Percentiles rank a stretch among this genome's conserved stretches.
phyloP scores from a whole-genome alignment of 2,329 filamentous ascomycete genomes.

The Lecanicillium sp. region DNA sequence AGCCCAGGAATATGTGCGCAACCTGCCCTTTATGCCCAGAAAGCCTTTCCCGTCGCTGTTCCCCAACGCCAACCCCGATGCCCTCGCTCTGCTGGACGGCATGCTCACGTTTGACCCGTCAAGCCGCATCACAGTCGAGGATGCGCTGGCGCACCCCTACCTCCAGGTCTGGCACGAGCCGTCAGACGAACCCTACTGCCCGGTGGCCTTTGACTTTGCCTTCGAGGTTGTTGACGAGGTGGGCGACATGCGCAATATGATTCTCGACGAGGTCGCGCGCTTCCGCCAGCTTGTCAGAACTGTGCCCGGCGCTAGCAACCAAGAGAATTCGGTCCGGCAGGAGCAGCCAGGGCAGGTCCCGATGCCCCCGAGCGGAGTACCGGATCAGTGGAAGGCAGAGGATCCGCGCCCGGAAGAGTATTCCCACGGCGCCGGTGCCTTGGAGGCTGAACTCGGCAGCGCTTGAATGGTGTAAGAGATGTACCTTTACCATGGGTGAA shows the following conservation, averaged over 20 bases:
- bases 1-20: slow-evolving; percentile 96
- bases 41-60: slow-evolving; percentile 83
- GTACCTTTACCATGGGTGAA: too few species aligned
- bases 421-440: too few species aligned
- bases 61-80: slow-evolving; percentile 90
- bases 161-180: slow-evolving; percentile 98
- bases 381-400: too few species aligned
- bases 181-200: slow-evolving; percentile 89
- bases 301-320: slow-evolving; percentile 33
- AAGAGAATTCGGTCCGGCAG: slow-evolving; percentile 20
- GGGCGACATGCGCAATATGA: slow-evolving; percentile 92
- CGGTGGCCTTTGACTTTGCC: slow-evolving; percentile 93
- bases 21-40: slow-evolving; percentile 91
- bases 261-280: slow-evolving; percentile 82
- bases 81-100: slow-evolving; percentile 86
- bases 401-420: too few species aligned
- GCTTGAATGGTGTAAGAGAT: too few species aligned
- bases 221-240: slow-evolving; percentile 98
- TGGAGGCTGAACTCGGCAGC: too few species aligned
- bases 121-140: slow-evolving; percentile 86
- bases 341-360: slow-evolving; percentile 28
- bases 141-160: slow-evolving; percentile 93
- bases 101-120: slow-evolving; percentile 98
- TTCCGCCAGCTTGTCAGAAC: slow-evolving; percentile 64
- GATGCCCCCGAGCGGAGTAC: too few species aligned